Evolutionary conservation across 2,329 filamentous ascomycete genomes (phyloP), one percentile per base, ranked within the genome.

Genomic region (Truncatella angustata): DNA sequence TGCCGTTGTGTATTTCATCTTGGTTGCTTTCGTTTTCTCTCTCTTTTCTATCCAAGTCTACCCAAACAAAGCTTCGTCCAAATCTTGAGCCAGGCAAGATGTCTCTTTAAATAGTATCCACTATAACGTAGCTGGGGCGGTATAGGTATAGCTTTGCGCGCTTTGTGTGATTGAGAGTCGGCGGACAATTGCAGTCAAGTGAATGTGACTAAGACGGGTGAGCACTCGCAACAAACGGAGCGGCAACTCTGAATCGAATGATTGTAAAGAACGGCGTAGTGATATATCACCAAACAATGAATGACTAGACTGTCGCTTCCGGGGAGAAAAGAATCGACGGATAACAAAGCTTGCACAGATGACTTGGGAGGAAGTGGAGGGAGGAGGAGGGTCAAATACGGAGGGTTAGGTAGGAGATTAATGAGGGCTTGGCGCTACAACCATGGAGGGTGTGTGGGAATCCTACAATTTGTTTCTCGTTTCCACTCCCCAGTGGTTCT

Each of bases 201-300:
- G 61, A 63, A 59, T 21, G 59, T 64, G 58, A 53, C 57, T n/a
- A 58, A 62, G 35, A 28, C 52, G 54, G 49, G 53, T 32, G 50
- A 44, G 39, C 51, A 9, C 11, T 11, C 28, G 9, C 49, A 52
- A 52, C 58, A 47, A 60, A 59, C 53, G 51, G 54, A 53, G 51
- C 46, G 42, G 39, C 23, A 24, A 23, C 53, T 54, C 50, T 56
- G 54, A 59, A 52, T 56, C 44, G 53, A 56, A 56, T 54, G 51
- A 48, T 54, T 57, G 56, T 59, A 66, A 65, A 49, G 65, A 67
- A 60, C 57, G 65, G 56, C 60, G 58, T 60, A 61, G 64, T 62
- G 63, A 54, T 44, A 58, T 60, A 57, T 56, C 62, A 66, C 63
- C 65, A 50, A 56, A 57, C 60, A 66, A 67, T 59, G 64, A 66